Base-by-base conservation (phyloP, 2,329 filamentous ascomycete genomes). In the Curvularia sp. region DNA sequence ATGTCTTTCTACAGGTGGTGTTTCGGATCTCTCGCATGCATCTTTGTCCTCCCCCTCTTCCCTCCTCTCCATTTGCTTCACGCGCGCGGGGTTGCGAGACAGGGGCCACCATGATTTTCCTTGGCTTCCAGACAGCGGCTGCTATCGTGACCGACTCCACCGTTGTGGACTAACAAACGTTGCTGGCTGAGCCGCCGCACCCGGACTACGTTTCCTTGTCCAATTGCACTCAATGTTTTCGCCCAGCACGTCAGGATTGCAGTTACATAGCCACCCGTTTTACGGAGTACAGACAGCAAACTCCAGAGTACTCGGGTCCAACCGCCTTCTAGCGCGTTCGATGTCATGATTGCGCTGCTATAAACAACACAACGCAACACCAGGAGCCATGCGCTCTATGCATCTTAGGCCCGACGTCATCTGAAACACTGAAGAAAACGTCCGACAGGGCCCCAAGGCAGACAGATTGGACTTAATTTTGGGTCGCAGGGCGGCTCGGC, bases 181-280 rank as follows among this genome's bases (percentile, higher is more conserved):
- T 46, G 24, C 43, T 46, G 24, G 24, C 26, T 18, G 13, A 43
- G 43, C 43, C 43, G 43, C 43, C n/a, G 20, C 43, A 46, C 43
- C 43, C 43, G 26, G 24, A 46, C 10, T 31, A 46, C n/a, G n/a
- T 18, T 31, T 46, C 26, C 43, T 28, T 46, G n/a, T 46, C 43
- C 43, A 30, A 46, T 46, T 30, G 43, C 24, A 30, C 15, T 15
- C 26, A 12, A 24, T 18, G 15, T 15, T 38, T 15, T 38, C 6
- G 35, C 35, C 35, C 35, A 42, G 8, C 4, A 42, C 9, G 39
- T 13, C 39, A 42, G 8, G 12, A 4, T 24, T 42, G 39, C 39
- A 41, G 38, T 41, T 22, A 9, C 38, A n/a, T 6, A 41, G n/a
- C 13, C 38, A 4, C 6, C 18, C 38, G 18, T n/a, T 15, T 15